phyloP scores from a whole-genome alignment of 768 basidiomycete genomes.

The Mycena crocata region DNA sequence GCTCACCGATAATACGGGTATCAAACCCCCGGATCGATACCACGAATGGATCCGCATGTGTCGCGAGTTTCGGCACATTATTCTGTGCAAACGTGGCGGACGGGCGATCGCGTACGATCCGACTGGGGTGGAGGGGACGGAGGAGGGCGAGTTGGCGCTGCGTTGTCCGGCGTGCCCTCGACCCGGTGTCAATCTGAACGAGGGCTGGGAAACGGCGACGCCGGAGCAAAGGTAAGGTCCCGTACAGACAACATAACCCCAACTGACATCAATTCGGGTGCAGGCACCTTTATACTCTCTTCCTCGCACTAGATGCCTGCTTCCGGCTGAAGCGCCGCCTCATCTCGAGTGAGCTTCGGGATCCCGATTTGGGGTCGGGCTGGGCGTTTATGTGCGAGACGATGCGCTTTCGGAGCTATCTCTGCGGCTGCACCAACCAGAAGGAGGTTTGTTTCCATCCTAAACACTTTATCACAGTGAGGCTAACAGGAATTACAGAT shows the following conservation, averaged over 20 bases:
- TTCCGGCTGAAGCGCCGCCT: conserved; percentile 24
- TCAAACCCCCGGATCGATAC: conserved; percentile 22
- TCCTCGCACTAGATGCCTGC: conserved; percentile 37
- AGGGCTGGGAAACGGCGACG: conserved; percentile 36
- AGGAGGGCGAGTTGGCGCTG: conserved; percentile 42
- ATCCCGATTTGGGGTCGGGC: neutral
- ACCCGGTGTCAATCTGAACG: conserved; percentile 41
- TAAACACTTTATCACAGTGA: neutral
- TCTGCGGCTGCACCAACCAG: conserved; percentile 23
- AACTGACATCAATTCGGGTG: neutral
- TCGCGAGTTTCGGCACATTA: conserved; percentile 38
- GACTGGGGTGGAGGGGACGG: conserved; percentile 34
- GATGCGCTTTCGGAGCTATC: conserved; percentile 23
- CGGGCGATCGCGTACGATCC: conserved; percentile 42
- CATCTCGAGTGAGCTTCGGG: neutral
- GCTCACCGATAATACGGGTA: conserved; percentile 8
- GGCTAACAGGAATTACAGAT: neutral
- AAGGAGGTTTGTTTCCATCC: conserved; percentile 6
- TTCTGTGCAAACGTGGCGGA: conserved; percentile 39
- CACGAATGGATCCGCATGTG: conserved; percentile 19
- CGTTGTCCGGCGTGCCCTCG: conserved; percentile 50
- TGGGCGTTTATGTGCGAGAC: conserved; percentile 25
- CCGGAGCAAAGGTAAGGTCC: conserved; percentile 31
- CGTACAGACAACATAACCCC: neutral
- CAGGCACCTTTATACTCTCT: conserved; percentile 39